Conservation (phyloP, 441 rosid genomes). For the Aquilaria agallochum region DNA sequence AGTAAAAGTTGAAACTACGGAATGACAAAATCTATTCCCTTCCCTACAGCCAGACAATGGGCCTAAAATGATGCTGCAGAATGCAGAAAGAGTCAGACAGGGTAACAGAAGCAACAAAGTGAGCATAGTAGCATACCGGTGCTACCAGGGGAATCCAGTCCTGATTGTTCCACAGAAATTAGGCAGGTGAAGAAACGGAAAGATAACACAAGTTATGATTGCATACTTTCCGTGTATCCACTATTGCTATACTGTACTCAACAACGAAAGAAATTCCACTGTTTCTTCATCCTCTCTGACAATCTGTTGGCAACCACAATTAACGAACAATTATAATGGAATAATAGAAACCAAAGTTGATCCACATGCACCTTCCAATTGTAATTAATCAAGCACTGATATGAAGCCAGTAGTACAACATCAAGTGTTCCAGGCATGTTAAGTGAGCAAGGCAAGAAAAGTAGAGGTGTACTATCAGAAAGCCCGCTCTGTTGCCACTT, state of each 20-base stretch:
- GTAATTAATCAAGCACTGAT: constrained; percentile 1
- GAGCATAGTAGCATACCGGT: too few relatives aligned
- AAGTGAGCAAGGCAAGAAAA: background rate
- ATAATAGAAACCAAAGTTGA: constrained; percentile 3
- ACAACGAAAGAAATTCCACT: constrained; percentile 57
- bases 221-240: constrained; percentile 16
- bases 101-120: too few relatives aligned
- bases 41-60: too few relatives aligned
- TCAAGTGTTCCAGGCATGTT: background rate
- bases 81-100: too few relatives aligned
- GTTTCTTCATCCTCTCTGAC: constrained; percentile 82
- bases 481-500: background rate
- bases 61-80: too few relatives aligned
- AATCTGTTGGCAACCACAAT: constrained; percentile 43
- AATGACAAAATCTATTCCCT: too few relatives aligned
- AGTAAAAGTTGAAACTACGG: too few relatives aligned
- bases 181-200: too few relatives aligned
- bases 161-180: too few relatives aligned
- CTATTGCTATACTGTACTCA: constrained; percentile 37
- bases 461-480: background rate
- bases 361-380: constrained; percentile 10
- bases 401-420: background rate
- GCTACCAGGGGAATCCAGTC: too few relatives aligned
- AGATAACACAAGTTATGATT: too few relatives aligned
- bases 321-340: constrained; percentile 5